Evolutionary conservation across 768 basidiomycete genomes (phyloP).

Genomic region (Rhodotorula kratochvilovae): DNA sequence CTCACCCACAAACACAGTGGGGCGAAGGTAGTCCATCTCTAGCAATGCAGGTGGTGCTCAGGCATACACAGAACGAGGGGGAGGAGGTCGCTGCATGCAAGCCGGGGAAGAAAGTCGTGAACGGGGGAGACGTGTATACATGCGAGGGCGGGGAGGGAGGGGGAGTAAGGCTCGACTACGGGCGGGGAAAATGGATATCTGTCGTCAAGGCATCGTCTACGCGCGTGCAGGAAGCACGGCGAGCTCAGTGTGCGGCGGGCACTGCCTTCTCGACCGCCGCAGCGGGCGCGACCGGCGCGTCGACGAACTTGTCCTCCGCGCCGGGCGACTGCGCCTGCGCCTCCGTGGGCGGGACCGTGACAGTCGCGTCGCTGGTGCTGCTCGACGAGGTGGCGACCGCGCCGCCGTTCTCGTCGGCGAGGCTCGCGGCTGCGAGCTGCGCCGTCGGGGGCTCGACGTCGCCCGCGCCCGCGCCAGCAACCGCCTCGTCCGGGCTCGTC

Average conservation of each 20-base stretch:
- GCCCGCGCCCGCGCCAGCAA: neutral
- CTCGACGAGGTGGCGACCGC: neutral
- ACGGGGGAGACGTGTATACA: too few relatives aligned
- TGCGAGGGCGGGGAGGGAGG: too few relatives aligned
- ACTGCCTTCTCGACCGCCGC: constrained; percentile 6
- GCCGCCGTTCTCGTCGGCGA: neutral
- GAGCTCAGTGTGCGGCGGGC: constrained; percentile 1
- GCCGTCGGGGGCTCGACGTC: neutral
- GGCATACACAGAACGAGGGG: too few relatives aligned
- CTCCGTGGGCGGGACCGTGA: neutral
- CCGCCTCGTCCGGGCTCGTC: neutral
- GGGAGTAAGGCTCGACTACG: too few relatives aligned
- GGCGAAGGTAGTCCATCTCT: too few relatives aligned
- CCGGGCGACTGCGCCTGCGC: constrained; percentile 3
- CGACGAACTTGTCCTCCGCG: constrained; percentile 27
- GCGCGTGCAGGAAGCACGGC: neutral
- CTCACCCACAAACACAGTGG: too few relatives aligned
- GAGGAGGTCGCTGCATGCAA: too few relatives aligned
- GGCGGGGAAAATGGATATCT: too few relatives aligned
- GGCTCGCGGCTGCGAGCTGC: neutral
- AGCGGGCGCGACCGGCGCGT: constrained; percentile 25
- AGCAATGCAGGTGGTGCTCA: too few relatives aligned
- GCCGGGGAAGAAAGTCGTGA: too few relatives aligned
- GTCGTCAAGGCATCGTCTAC: too few relatives aligned
- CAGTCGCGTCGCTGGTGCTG: neutral